These are phyloP conservation scores for Moesziomyces globuligerus DNA, from an alignment of 1,284 basidiomycete genomes.

Conservation along the genomic window DNA sequence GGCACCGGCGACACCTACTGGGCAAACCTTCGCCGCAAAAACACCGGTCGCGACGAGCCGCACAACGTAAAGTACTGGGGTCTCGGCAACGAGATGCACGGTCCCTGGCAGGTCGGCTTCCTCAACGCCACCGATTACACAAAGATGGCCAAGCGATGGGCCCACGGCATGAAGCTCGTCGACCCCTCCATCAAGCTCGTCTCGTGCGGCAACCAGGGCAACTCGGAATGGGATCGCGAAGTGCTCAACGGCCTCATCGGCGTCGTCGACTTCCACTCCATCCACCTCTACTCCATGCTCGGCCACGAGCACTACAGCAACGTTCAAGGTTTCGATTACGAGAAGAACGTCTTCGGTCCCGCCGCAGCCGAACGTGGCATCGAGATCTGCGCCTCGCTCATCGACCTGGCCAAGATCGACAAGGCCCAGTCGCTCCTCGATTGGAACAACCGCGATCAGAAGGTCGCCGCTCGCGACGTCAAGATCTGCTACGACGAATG, in stretches of 20 bases:
- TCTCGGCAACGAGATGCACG: constrained; percentile 71
- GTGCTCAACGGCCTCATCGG: constrained; percentile 67
- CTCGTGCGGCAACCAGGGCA: constrained; percentile 74
- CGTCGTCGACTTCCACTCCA: constrained; percentile 68
- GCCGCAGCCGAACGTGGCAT: constrained; percentile 69
- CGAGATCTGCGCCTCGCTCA: constrained; percentile 68
- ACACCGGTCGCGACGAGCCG: constrained; percentile 74
- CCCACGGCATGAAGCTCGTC: constrained; percentile 74
- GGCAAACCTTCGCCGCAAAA: constrained; percentile 73
- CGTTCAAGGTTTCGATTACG: constrained; percentile 69
- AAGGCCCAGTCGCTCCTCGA: constrained; percentile 30
- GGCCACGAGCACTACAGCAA: constrained; percentile 51
- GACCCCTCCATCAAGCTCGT: constrained; percentile 74
- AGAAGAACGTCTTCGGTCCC: constrained; percentile 70
- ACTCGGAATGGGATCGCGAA: constrained; percentile 68
- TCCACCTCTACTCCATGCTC: constrained; percentile 64
- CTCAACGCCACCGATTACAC: constrained; percentile 74
- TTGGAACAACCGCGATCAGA: constrained; percentile 39
- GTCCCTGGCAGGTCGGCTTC: constrained; percentile 77
- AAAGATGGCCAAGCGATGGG: constrained; percentile 74
- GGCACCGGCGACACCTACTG: constrained; percentile 72
- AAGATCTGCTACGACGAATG: constrained; percentile 73
- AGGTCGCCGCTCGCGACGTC: constrained; percentile 42
- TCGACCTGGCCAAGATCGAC: constrained; percentile 67
- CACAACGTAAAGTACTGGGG: constrained; percentile 72